Percentiles rank a stretch among this genome's conserved stretches.
These are phyloP conservation scores for Leccinum broughii DNA, from an alignment of 768 basidiomycete species.

Conservation along the genomic window DNA sequence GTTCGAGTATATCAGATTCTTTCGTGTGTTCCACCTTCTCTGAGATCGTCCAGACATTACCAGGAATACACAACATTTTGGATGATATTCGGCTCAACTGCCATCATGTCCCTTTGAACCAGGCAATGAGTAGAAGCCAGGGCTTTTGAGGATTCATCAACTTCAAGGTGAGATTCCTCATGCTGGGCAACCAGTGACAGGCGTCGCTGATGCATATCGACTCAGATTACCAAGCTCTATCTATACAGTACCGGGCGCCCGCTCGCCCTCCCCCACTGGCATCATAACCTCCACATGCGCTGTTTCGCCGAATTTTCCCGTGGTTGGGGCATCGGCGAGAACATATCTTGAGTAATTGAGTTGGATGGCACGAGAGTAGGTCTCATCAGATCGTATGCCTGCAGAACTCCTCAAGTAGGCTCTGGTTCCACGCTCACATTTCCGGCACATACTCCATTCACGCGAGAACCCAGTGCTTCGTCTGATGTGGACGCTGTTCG, in stretches of 20 bases:
- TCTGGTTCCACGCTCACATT: slow-evolving; percentile 60
- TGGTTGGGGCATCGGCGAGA: slow-evolving; percentile 95
- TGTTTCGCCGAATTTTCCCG: slow-evolving; percentile 84
- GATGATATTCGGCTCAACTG: slow-evolving; percentile 87
- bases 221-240: slow-evolving; percentile 84
- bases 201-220: neutral
- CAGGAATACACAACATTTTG: slow-evolving; percentile 85
- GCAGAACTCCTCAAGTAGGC: slow-evolving; percentile 87
- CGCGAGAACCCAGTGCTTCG: slow-evolving; percentile 29
- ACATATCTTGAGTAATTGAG: slow-evolving; percentile 96
- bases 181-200: neutral
- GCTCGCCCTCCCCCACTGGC: slow-evolving; percentile 59
- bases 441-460: slow-evolving; percentile 33
- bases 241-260: slow-evolving; percentile 88
- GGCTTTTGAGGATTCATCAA: slow-evolving; percentile 94
- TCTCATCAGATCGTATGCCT: slow-evolving; percentile 56
- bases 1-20: slow-evolving; percentile 63
- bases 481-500: slow-evolving; percentile 61
- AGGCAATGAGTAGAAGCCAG: slow-evolving; percentile 99
- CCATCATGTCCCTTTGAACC: slow-evolving; percentile 85
- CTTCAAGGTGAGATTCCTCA: slow-evolving; percentile 61
- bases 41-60: slow-evolving; percentile 67
- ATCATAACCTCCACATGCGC: slow-evolving; percentile 83
- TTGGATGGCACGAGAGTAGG: slow-evolving; percentile 91
- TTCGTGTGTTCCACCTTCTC: slow-evolving; percentile 2